A percentile compares a stretch with the other conserved stretches of the same genome.
Conservation (phyloP, 176 grass and related monocot genomes). For the Triticum aestivum region DNA sequence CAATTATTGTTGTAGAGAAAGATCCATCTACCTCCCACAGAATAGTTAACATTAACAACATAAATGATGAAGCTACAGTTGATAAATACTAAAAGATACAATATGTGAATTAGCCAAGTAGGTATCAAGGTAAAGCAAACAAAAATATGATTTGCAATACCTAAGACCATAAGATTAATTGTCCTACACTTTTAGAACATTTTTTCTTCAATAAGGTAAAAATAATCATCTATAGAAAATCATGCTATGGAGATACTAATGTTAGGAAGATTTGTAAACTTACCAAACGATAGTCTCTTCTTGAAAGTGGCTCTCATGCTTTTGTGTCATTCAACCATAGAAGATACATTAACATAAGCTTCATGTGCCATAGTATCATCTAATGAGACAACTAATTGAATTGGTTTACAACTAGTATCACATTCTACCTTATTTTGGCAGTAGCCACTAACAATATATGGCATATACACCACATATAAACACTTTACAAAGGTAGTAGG, state of each 20-base stretch:
- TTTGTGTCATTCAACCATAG: slow-evolving; percentile 83
- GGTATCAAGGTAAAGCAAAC: background rate
- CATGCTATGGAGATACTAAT: slow-evolving; percentile 7
- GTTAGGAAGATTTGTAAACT: slow-evolving; percentile 26
- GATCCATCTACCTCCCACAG: background rate
- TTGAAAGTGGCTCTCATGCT: slow-evolving; percentile 78
- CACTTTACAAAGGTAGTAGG: slow-evolving; percentile 83
- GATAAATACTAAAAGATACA: background rate
- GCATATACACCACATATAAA: slow-evolving; percentile 71
- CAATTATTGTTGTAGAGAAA: slow-evolving; percentile 4
- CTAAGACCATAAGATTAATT: background rate
- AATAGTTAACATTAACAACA: slow-evolving; percentile 14
- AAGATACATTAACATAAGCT: slow-evolving; percentile 55
- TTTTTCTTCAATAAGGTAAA: slow-evolving; percentile 2
- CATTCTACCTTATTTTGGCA: slow-evolving; percentile 60
- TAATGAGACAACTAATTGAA: slow-evolving; percentile 36
- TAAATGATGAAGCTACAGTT: background rate
- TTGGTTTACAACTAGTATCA: slow-evolving; percentile 44
- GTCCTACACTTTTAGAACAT: background rate
- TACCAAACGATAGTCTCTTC: slow-evolving; percentile 88
- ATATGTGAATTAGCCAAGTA: slow-evolving; percentile 10
- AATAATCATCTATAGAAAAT: background rate
- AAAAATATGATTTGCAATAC: background rate
- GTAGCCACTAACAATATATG: slow-evolving; percentile 80
- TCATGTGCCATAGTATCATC: slow-evolving; percentile 54